Evolutionary conservation across 2,329 filamentous ascomycete species (phyloP).

Genomic region (Hymenoscyphus fructigenus): DNA sequence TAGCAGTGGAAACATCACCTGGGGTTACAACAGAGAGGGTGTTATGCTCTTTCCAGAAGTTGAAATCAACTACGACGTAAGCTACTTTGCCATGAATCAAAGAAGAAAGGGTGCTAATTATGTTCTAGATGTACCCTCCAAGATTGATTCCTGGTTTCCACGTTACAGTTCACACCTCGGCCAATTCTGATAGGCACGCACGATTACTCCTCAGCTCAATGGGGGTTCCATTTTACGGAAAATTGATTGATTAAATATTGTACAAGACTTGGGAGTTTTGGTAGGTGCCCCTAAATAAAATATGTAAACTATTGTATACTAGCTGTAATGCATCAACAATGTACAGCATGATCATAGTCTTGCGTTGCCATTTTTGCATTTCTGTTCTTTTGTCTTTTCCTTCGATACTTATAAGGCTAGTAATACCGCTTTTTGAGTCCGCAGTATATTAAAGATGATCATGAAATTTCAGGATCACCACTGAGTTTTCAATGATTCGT

Average conservation of each 20-base stretch:
- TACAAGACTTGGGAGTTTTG: slow-evolving; percentile 7
- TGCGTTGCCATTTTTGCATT: not conserved
- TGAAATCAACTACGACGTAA: slow-evolving; percentile 90
- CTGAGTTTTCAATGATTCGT: too few relatives aligned
- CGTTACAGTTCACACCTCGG: slow-evolving; percentile 36
- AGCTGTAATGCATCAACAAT: slow-evolving; percentile 21
- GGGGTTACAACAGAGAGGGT: slow-evolving; percentile 74
- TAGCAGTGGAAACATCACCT: slow-evolving; percentile 80
- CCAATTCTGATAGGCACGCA: slow-evolving; percentile 33
- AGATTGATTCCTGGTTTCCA: slow-evolving; percentile 42
- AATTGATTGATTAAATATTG: slow-evolving; percentile 29
- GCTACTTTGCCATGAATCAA: slow-evolving; percentile 38
- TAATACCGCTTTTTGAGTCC: too few relatives aligned
- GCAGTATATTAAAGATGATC: too few relatives aligned
- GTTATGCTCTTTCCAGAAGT: slow-evolving; percentile 89
- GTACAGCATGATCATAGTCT: slow-evolving; percentile 7
- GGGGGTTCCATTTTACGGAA: slow-evolving; percentile 34
- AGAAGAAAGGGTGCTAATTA: slow-evolving; percentile 13
- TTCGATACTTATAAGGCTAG: too few relatives aligned
- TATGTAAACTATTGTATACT: slow-evolving; percentile 27
- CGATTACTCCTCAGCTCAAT: slow-evolving; percentile 32
- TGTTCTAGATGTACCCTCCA: slow-evolving; percentile 55
- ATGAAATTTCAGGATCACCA: too few relatives aligned
- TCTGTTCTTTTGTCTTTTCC: not conserved
- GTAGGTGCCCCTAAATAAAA: slow-evolving; percentile 8